A percentile compares a stretch with the other conserved stretches of the same genome.
Evolutionary conservation across 441 rosid species (phyloP).

Genomic region (Biscutella auriculata): DNA sequence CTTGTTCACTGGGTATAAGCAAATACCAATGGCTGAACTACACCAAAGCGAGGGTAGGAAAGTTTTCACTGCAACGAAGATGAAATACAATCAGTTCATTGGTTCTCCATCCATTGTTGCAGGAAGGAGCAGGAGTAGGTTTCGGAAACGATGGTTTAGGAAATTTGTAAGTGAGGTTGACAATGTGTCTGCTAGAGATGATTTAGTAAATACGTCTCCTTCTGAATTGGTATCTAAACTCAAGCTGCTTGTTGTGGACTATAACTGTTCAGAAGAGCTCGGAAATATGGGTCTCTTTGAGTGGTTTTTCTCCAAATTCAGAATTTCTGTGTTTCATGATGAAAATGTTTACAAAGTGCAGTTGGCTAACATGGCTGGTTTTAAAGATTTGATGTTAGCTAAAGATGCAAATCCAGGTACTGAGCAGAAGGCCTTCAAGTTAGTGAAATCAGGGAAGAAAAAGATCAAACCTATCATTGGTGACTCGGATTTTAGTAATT

Average conservation of each 20-base stretch:
- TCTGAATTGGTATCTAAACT: slow-evolving; percentile 50
- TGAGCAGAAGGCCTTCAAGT: slow-evolving; percentile 20
- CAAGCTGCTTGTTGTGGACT: slow-evolving; percentile 39
- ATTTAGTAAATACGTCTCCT: slow-evolving; percentile 34
- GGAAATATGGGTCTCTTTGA: slow-evolving; percentile 31
- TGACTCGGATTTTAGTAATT: not conserved
- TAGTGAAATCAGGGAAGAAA: not conserved
- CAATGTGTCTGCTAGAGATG: slow-evolving; percentile 30
- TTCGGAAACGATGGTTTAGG: slow-evolving; percentile 43
- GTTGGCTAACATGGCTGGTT: slow-evolving; percentile 37
- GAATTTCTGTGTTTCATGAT: slow-evolving; percentile 54
- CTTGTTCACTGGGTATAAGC: slow-evolving; percentile 38
- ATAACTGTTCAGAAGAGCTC: slow-evolving; percentile 28
- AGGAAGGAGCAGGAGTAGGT: slow-evolving; percentile 40
- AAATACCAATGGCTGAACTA: slow-evolving; percentile 41
- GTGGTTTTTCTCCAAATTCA: slow-evolving; percentile 74
- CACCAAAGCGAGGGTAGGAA: slow-evolving; percentile 20
- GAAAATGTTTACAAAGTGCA: slow-evolving; percentile 45
- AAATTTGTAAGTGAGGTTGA: slow-evolving; percentile 32
- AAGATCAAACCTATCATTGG: not conserved
- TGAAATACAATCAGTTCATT: slow-evolving; percentile 27
- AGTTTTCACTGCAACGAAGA: slow-evolving; percentile 19
- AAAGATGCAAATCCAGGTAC: not conserved
- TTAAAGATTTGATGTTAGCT: slow-evolving; percentile 21
- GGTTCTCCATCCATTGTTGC: slow-evolving; percentile 38